Evolutionary conservation across 2,329 filamentous ascomycete species (phyloP).

Genomic region (Endoconidiophora polonica): DNA sequence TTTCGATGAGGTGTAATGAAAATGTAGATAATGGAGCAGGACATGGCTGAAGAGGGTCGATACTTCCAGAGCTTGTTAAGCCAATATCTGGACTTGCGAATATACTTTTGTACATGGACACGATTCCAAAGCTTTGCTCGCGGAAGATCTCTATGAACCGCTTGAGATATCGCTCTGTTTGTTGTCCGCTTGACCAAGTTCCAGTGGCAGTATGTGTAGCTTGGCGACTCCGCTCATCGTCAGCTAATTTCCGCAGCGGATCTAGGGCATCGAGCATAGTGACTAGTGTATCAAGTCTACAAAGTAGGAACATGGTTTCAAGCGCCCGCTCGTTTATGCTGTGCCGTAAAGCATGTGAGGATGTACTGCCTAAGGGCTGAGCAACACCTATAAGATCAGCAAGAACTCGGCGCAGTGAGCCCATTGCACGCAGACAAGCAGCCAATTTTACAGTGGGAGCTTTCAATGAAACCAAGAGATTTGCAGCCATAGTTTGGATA

Average conservation of each 20-base stretch:
- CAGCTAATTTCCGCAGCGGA: slow-evolving; percentile 73
- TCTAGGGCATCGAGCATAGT: slow-evolving; percentile 68
- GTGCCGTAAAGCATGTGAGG: slow-evolving; percentile 3
- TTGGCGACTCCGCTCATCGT: slow-evolving; percentile 53
- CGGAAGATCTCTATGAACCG: slow-evolving; percentile 94
- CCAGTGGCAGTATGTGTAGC: slow-evolving; percentile 23
- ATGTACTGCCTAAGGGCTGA: slow-evolving; percentile 2
- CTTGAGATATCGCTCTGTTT: slow-evolving; percentile 88
- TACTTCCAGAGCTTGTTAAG: slow-evolving; percentile 11
- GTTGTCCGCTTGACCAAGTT: slow-evolving; percentile 57
- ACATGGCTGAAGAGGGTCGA: slow-evolving; percentile 37
- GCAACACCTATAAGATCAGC: slow-evolving; percentile 38
- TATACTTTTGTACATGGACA: slow-evolving; percentile 86
- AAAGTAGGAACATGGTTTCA: slow-evolving; percentile 74
- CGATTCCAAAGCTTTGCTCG: slow-evolving; percentile 89
- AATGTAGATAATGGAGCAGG: slow-evolving; percentile 72
- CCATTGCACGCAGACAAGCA: slow-evolving; percentile 74
- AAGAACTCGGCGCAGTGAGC: slow-evolving; percentile 74
- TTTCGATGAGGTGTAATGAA: slow-evolving; percentile 63
- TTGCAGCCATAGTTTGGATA: slow-evolving; percentile 75
- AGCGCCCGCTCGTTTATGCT: slow-evolving; percentile 43
- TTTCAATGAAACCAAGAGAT: slow-evolving; percentile 64
- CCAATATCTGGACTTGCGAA: slow-evolving; percentile 35
- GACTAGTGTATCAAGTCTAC: slow-evolving; percentile 63
- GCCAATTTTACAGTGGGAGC: slow-evolving; percentile 71